Evolutionary conservation across 805 yeast species (phyloP), one percentile per base, ranked within the genome.

Genomic region (Lipomyces kockii): DNA sequence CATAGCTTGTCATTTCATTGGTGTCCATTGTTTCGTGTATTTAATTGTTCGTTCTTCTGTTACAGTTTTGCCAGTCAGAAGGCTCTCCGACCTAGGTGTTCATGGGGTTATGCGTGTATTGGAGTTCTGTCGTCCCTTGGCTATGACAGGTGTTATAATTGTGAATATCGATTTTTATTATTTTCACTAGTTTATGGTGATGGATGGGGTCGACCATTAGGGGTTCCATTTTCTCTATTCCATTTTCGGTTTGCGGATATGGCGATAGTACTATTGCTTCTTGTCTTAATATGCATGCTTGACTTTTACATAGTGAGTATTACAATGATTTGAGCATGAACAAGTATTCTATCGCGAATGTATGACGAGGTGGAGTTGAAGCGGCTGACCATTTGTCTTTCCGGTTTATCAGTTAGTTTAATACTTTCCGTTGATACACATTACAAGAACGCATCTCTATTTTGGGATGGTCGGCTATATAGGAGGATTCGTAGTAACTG

Each of bases 71-170:
- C 6, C 20, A n/a, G 49, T n/a, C 49, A 43, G 9, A n/a, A n/a
- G 49, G 20, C 22, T 43, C 49, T 43, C 22, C 49, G 49, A 17
- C 49, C 22, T 43, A 43, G 49, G 49, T 43, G 49, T 43, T 43
- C 49, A 43, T 43, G 20, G 49, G 49, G 49, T 43, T 43, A 43
- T 43, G 49, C 49, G 49, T 43, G 20, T 43, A 43, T 43, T 43
- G 49, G 49, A n/a, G 49, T 43, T 43, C 20, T 17, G 46, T 43
- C 14, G 49, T 43, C 20, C 20, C 49, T 17, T 43, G 49, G 22
- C 9, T 43, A 43, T n/a, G 49, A n/a, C 49, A n/a, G 49, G 49
- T 6, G 9, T n/a, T 43, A 43, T n/a, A 17, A n/a, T 14, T 43
- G 49, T 43, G 20, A 43, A 43, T 37, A 43, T 43, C 49, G 8